These are phyloP conservation scores for Calamus simplicifolius DNA, from an alignment of 176 grass and related monocot species.

Conservation along the genomic window DNA sequence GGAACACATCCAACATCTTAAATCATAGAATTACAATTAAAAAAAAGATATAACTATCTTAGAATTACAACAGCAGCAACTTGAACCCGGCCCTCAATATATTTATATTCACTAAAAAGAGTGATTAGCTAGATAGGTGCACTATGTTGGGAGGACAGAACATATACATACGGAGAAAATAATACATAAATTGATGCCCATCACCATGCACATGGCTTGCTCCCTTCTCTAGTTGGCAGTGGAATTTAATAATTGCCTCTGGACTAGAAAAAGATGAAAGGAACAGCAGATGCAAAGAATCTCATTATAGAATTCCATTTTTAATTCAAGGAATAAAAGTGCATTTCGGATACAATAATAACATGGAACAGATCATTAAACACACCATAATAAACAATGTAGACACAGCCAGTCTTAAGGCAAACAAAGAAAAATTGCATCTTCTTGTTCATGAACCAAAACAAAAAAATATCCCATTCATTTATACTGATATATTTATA, in stretches of 20 bases:
- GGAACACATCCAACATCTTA: too few species aligned
- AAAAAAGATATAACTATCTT: too few species aligned
- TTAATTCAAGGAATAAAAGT: too few species aligned
- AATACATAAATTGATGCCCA: conserved; percentile 9
- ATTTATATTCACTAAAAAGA: too few species aligned
- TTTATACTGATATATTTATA: conserved; percentile 49
- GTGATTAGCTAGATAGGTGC: too few species aligned
- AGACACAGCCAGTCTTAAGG: background rate
- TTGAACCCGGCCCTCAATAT: too few species aligned
- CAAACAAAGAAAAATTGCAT: conserved; percentile 32
- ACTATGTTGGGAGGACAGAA: too few species aligned
- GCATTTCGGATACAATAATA: too few species aligned
- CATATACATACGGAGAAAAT: too few species aligned
- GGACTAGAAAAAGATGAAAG: background rate
- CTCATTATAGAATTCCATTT: background rate
- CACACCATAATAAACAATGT: conserved; percentile 4
- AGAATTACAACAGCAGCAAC: too few species aligned
- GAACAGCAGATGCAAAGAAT: background rate
- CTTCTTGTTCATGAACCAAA: conserved; percentile 43
- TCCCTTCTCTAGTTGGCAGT: background rate
- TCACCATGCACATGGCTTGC: conserved; percentile 2
- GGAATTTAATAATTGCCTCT: background rate
- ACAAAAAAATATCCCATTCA: conserved; percentile 37
- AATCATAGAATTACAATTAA: too few species aligned
- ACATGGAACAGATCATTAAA: background rate